phyloP scores from a whole-genome alignment of 2,329 filamentous ascomycete genomes.

The Botryotinia convoluta region DNA sequence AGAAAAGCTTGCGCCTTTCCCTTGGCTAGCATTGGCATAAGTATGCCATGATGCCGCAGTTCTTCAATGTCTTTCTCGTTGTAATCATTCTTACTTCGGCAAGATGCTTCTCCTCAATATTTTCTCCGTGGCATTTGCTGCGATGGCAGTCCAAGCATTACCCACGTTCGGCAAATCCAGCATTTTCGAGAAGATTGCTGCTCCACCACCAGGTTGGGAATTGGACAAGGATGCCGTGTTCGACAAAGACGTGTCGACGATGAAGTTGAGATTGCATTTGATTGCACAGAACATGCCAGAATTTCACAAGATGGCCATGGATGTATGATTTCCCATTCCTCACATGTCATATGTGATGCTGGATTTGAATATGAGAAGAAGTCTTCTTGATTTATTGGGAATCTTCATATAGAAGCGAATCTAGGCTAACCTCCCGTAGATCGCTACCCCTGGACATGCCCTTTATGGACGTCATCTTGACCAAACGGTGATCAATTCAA shows the following conservation, averaged over 20 bases:
- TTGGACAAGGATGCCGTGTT: conserved; percentile 26
- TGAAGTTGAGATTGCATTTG: conserved; percentile 35
- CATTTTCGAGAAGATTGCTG: conserved; percentile 30
- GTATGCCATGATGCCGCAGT: conserved; percentile 9
- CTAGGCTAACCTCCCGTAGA: conserved; percentile 27
- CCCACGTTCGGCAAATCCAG: conserved; percentile 24
- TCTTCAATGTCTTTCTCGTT: not conserved
- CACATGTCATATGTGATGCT: not conserved
- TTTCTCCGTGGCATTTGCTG: conserved; percentile 18
- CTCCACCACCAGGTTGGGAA: conserved; percentile 33
- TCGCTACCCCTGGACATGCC: conserved; percentile 46
- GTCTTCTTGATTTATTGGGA: not conserved
- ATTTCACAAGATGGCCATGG: conserved; percentile 35
- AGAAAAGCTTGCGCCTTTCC: not conserved
- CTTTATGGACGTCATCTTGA: conserved; percentile 55
- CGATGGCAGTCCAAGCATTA: conserved; percentile 15
- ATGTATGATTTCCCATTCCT: conserved; percentile 25
- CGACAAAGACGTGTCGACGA: conserved; percentile 30
- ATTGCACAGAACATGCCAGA: conserved; percentile 35
- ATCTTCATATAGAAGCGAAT: not conserved
- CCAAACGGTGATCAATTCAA: conserved; percentile 49
- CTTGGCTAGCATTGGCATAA: conserved; percentile 19
- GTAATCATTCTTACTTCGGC: conserved; percentile 15
- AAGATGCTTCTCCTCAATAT: conserved; percentile 20
- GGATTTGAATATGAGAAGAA: not conserved